Evolutionary conservation across 176 grass and related monocot species (phyloP).

Genomic region (maize (Zea mays)): DNA sequence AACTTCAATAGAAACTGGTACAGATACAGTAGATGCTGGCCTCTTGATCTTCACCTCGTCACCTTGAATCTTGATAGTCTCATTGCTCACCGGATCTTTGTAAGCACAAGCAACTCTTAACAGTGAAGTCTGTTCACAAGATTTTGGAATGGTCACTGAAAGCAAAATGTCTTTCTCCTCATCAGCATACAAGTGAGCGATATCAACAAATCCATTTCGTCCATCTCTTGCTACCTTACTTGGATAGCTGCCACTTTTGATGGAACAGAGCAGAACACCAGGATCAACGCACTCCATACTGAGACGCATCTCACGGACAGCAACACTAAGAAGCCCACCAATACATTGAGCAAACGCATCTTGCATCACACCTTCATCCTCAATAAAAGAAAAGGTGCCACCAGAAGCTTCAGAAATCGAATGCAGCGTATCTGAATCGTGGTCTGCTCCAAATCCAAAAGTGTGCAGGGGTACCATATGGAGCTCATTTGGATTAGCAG

Average conservation of each 20-base stretch:
- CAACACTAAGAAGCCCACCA: slow-evolving; percentile 86
- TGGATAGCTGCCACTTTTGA: slow-evolving; percentile 81
- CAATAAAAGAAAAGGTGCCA: slow-evolving; percentile 96
- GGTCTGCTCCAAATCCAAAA: slow-evolving; percentile 87
- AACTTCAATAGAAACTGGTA: slow-evolving; percentile 64
- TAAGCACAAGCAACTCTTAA: slow-evolving; percentile 71
- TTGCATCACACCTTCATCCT: slow-evolving; percentile 88
- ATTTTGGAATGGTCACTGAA: slow-evolving; percentile 53
- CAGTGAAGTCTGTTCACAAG: slow-evolving; percentile 43
- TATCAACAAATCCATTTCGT: slow-evolving; percentile 58
- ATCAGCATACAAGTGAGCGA: slow-evolving; percentile 81
- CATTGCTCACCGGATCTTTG: slow-evolving; percentile 66
- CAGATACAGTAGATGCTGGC: slow-evolving; percentile 24
- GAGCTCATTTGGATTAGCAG: slow-evolving; percentile 38
- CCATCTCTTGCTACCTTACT: slow-evolving; percentile 65
- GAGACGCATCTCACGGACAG: slow-evolving; percentile 66
- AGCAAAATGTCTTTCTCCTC: slow-evolving; percentile 90
- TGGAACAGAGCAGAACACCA: slow-evolving; percentile 60
- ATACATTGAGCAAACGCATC: slow-evolving; percentile 99
- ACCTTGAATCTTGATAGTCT: slow-evolving; percentile 52
- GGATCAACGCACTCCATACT: slow-evolving; percentile 58
- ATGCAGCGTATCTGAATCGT: slow-evolving; percentile 76
- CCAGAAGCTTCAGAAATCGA: slow-evolving; percentile 83
- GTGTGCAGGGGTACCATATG: slow-evolving; percentile 71
- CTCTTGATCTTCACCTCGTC: slow-evolving; percentile 67